These are phyloP conservation scores for Pseudomonodictys pantanalensis DNA, from an alignment of 495 filamentous ascomycete genomes.

Conservation along the genomic window DNA sequence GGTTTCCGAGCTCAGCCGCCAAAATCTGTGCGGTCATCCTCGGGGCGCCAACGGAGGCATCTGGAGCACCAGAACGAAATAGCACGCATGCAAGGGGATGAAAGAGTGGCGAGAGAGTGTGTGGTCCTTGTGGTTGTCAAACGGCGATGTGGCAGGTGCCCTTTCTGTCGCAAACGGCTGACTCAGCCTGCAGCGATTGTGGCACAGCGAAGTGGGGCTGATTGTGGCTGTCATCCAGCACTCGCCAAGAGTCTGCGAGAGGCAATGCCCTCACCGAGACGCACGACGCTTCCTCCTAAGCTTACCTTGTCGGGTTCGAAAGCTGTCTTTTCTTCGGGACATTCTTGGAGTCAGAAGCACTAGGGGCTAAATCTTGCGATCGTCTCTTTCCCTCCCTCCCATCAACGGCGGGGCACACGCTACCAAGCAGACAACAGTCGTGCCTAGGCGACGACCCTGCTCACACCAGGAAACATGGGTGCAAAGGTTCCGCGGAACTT, in stretches of 20 bases:
- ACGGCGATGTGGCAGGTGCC: background rate
- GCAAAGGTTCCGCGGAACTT: slow-evolving; percentile 95
- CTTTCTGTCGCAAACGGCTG: too few relatives aligned
- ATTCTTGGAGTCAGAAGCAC: too few relatives aligned
- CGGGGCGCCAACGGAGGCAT: slow-evolving; percentile 17
- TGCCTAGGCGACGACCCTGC: background rate
- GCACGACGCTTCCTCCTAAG: background rate
- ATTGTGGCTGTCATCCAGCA: background rate
- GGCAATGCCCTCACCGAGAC: background rate
- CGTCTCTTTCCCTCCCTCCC: background rate
- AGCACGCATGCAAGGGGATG: background rate
- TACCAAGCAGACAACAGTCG: background rate
- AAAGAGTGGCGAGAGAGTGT: background rate
- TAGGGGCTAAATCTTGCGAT: too few relatives aligned
- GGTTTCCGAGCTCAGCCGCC: slow-evolving; percentile 80
- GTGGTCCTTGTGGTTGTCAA: slow-evolving; percentile 7
- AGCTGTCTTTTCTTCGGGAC: too few relatives aligned
- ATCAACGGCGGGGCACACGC: slow-evolving; percentile 17
- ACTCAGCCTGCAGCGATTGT: too few relatives aligned
- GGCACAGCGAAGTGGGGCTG: too few relatives aligned
- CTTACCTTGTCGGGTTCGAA: too few relatives aligned
- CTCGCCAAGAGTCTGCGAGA: background rate
- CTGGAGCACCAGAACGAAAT: background rate
- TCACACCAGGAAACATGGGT: slow-evolving; percentile 51
- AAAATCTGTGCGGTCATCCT: slow-evolving; percentile 93